Evolutionary conservation across 768 basidiomycete genomes (phyloP).

Genomic region (Boletus sp.): DNA sequence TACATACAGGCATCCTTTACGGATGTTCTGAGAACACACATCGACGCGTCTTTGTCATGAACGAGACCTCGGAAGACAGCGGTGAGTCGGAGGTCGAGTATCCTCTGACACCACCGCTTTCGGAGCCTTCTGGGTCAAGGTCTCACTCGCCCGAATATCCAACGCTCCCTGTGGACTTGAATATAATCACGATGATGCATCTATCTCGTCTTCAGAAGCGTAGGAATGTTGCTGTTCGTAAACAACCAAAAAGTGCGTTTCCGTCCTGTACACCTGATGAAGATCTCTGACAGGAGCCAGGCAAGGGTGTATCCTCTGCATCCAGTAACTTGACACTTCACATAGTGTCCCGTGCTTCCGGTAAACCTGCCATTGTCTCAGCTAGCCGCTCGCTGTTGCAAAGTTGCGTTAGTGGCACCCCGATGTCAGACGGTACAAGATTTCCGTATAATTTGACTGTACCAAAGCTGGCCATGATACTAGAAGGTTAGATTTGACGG

Average conservation of each 20-base stretch:
- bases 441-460: slow-evolving; percentile 38
- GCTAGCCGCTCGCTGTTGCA: slow-evolving; percentile 46
- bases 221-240: slow-evolving; percentile 27
- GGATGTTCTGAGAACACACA: slow-evolving; percentile 41
- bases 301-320: slow-evolving; percentile 9
- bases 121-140: slow-evolving; percentile 66
- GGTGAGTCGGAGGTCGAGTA: slow-evolving; percentile 60
- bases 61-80: slow-evolving; percentile 29
- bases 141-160: slow-evolving; percentile 51
- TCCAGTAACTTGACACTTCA: slow-evolving; percentile 43
- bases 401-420: slow-evolving; percentile 8
- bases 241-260: slow-evolving; percentile 22
- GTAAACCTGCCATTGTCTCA: slow-evolving; percentile 64
- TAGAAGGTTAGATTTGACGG: slow-evolving; percentile 52
- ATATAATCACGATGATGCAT: slow-evolving; percentile 19
- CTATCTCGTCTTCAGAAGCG: slow-evolving; percentile 16
- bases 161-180: slow-evolving; percentile 8
- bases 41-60: slow-evolving; percentile 32
- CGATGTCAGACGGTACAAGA: not conserved
- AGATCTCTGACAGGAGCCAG: slow-evolving; percentile 11
- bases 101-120: slow-evolving; percentile 75
- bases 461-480: slow-evolving; percentile 41
- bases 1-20: slow-evolving; percentile 38
- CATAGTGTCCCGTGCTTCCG: slow-evolving; percentile 54
- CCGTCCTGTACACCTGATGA: not conserved